Evolutionary conservation across 352 stramenopile species (phyloP).

Genomic region (Globisporangium nodosum): DNA sequence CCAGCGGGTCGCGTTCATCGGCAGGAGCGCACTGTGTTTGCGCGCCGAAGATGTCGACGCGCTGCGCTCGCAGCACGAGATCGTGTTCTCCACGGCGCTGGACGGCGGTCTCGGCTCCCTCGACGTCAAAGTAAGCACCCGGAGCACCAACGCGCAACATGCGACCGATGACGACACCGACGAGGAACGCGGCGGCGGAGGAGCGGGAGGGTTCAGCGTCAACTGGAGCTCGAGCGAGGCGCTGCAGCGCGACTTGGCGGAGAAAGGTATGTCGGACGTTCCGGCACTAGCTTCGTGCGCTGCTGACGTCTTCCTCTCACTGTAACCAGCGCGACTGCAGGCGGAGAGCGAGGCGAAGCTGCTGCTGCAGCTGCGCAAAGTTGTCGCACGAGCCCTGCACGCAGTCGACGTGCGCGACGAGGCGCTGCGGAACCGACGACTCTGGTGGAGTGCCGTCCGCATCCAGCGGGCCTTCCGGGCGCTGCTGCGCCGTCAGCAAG

Average conservation of each 20-base stretch:
- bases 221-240: conserved; percentile 54
- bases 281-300: background rate
- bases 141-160: background rate
- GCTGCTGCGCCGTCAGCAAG: conserved; percentile 9
- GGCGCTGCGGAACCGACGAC: conserved; percentile 17
- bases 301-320: background rate
- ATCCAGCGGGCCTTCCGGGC: conserved; percentile 33
- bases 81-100: conserved; percentile 40
- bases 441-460: conserved; percentile 21
- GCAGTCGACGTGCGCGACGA: conserved; percentile 18
- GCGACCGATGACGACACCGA: background rate
- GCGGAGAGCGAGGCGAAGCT: conserved; percentile 32
- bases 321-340: conserved; percentile 21
- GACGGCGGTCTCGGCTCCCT: conserved; percentile 23
- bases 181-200: background rate
- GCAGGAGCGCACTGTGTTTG: conserved; percentile 21
- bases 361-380: conserved; percentile 24
- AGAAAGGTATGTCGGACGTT: conserved; percentile 24
- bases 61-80: conserved; percentile 28
- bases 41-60: conserved; percentile 32
- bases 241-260: conserved; percentile 36
- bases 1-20: conserved; percentile 30
- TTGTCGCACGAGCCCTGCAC: conserved; percentile 16
- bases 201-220: conserved; percentile 26
- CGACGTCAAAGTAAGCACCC: conserved; percentile 30